Base-by-base conservation (phyloP, 148 eudicot species). In the Amaranthus hypochondriacus region DNA sequence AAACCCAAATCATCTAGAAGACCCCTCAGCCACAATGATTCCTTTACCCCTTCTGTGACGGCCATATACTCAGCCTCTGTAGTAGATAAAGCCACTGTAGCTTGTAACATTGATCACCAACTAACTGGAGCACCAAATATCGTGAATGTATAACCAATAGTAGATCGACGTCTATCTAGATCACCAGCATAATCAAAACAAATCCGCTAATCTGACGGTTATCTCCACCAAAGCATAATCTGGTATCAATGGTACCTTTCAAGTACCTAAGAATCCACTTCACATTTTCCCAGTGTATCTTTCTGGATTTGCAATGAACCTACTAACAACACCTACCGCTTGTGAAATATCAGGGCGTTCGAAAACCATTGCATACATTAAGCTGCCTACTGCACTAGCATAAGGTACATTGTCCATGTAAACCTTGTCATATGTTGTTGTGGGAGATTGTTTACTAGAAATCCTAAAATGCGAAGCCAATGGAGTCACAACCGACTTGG, bases 61-160 rank as follows among this genome's bases (percentile, higher is more conserved):
- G 39, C 52, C 55, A 66, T 66, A 13, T 66, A 66, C 7, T 11
- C 48, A 18, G 18, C 18, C 18, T 18, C 18, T 18, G 18, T 18
- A 18, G 18, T 18, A 18, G 18, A 18, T 18, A 64, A 49, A 5
- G 68, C 7, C 48, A 64, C 68, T 42, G 68, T 64, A 42, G 68
- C 68, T 39, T 66, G 53, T 66, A 66, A 66, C 70, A 66, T 66
- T 49, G 70, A 66, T 66, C 70, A 8, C 70, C 21, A 66, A 66
- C 70, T 48, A 66, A 66, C 39, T 48, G 70, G 55, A 66, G 55
- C 55, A 66, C 70, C 70, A 18, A 48, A 9, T 66, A 66, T 48
- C 15, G 48, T 48, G 13, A 66, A 64, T 15, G 47, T n/a, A 64
- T 64, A 64, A 21, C 68, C 13, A 64, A 51, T 64, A 64, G 68